A percentile compares a stretch with the other conserved stretches of the same genome.
phyloP scores from a whole-genome alignment of 169 alveolate species.

The Plasmodium vivax region DNA sequence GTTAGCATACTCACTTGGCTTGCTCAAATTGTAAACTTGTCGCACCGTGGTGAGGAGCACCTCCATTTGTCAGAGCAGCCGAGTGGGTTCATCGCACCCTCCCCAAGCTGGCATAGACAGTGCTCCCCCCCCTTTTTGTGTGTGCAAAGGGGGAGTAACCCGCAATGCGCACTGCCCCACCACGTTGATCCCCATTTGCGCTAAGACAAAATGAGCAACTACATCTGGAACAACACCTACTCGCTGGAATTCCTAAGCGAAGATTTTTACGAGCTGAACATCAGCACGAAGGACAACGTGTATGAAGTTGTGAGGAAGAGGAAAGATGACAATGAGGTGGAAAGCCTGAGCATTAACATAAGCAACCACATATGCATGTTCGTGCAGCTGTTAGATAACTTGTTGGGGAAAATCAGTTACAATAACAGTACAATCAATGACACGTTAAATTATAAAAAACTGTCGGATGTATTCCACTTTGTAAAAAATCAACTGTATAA shows the following conservation, averaged over 20 bases:
- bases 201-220: constrained; percentile 36
- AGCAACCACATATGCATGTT: constrained; percentile 70
- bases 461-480: constrained; percentile 42
- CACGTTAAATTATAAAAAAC: constrained; percentile 53
- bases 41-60: not conserved
- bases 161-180: not conserved
- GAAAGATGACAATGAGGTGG: constrained; percentile 64
- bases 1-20: too few species aligned
- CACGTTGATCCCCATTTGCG: not conserved
- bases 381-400: constrained; percentile 51
- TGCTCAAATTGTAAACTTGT: not conserved
- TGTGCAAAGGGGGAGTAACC: not conserved
- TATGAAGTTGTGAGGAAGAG: constrained; percentile 43
- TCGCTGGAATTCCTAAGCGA: constrained; percentile 65
- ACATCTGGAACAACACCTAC: constrained; percentile 69
- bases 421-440: constrained; percentile 40
- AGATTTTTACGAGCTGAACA: constrained; percentile 62
- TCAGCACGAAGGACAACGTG: constrained; percentile 70
- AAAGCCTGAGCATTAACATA: constrained; percentile 54
- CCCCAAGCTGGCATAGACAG: not conserved
- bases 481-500: constrained; percentile 57
- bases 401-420: constrained; percentile 50
- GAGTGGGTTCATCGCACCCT: not conserved
- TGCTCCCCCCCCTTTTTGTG: not conserved
- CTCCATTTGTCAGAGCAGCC: not conserved